These are phyloP conservation scores for Penicillium simplicissimum DNA, from an alignment of 495 filamentous ascomycete species.

Conservation along the genomic window DNA sequence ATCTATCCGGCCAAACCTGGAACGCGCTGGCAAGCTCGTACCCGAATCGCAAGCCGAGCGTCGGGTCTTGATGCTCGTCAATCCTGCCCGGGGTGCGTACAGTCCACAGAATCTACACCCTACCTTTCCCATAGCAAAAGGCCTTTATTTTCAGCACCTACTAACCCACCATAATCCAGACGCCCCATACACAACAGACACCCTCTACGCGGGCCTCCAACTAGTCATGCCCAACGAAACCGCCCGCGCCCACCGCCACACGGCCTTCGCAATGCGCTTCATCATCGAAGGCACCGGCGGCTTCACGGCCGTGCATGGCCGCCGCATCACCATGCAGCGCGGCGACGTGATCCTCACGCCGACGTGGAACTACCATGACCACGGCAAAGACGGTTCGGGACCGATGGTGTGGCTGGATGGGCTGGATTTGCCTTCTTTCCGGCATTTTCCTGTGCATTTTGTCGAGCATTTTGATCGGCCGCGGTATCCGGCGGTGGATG, in stretches of 20 bases:
- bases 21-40: conserved; percentile 43
- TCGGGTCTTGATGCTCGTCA: conserved; percentile 50
- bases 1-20: conserved; percentile 39
- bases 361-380: conserved; percentile 53
- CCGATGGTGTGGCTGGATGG: conserved; percentile 57
- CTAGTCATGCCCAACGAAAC: conserved; percentile 52
- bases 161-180: conserved; percentile 25
- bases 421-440: conserved; percentile 46
- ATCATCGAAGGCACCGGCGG: conserved; percentile 52
- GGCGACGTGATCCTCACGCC: conserved; percentile 55
- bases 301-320: conserved; percentile 52
- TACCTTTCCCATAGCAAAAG: neutral
- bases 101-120: neutral
- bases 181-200: conserved; percentile 54
- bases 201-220: conserved; percentile 51
- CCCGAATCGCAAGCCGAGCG: conserved; percentile 46
- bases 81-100: conserved; percentile 43
- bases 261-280: conserved; percentile 53
- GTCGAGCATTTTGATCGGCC: conserved; percentile 44
- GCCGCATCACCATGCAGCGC: conserved; percentile 44
- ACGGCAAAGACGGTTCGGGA: conserved; percentile 49
- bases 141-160: neutral
- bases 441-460: conserved; percentile 51
- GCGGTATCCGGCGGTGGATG: conserved; percentile 45
- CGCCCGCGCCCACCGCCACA: conserved; percentile 50